Base-by-base conservation (phyloP, 345 rosid genomes). In the Tarenaya hassleriana region DNA sequence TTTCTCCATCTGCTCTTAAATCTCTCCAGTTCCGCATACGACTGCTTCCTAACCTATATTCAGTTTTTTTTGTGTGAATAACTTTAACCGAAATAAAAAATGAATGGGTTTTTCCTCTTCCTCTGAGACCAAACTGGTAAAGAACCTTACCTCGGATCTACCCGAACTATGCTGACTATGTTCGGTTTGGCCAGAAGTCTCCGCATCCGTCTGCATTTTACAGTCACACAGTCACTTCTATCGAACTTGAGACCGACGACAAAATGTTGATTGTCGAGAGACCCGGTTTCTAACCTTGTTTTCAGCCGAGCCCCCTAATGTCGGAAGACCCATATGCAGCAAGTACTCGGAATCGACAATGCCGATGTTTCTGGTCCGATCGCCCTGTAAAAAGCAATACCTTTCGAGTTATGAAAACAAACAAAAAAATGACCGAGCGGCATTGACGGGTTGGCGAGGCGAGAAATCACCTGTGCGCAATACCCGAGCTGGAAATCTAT, bases 261-360 rank as follows among this genome's bases (percentile, higher is more conserved):
- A 51, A 20, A 12, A 20, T 27, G 47, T 7, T 52, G 37, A 29
- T 11, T 50, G 37, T n/a, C n/a, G n/a, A n/a, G 47, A 51, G 21
- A 65, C 27, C 10, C n/a, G 29, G 42, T 31, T 37, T 52, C 73
- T 48, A 48, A 79, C 81, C 75, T 76, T 55, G 17, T 69, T 62
- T 21, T 47, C 55, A n/a, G 34, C 61, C 41, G 60, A 62, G 42
- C 82, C 82, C 65, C 94, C 96, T 0, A 88, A 80, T 0, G 88
- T 84, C 41, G 86, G 82, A 63, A 73, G 58, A 59, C 82, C 88
- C 33, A 77, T 50, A 64, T 84, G 91, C 49, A 73, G 58, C 46
- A 88, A 20, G 58, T 77, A 84, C 71, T 88, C 88, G 0, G 86
- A 66, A 74, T 88, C 95, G 42, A 88, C 86, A 37, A 88, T 62